Conservation (phyloP, 2,329 filamentous ascomycete genomes). For the Purpureocillium lavendulum region DNA sequence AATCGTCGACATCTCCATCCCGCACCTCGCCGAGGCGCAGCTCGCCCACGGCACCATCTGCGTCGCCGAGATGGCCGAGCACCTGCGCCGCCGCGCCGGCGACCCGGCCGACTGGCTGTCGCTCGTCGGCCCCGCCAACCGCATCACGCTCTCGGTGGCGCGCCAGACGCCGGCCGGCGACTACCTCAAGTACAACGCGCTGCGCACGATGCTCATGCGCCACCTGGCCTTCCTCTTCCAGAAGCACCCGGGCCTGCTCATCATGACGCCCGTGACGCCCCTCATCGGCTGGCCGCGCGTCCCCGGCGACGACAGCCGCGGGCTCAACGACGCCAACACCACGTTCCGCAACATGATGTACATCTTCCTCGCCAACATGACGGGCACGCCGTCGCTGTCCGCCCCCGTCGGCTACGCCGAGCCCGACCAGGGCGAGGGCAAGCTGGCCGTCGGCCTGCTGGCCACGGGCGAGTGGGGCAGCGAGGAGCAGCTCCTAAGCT, state of each 20-base stretch:
- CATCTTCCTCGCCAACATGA: slow-evolving; percentile 77
- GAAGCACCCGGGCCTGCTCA: slow-evolving; percentile 63
- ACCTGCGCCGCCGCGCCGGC: slow-evolving; percentile 31
- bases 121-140: slow-evolving; percentile 57
- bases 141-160: slow-evolving; percentile 59
- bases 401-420: slow-evolving; percentile 67
- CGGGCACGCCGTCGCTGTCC: slow-evolving; percentile 66
- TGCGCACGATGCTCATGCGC: slow-evolving; percentile 70
- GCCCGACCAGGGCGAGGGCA: slow-evolving; percentile 46
- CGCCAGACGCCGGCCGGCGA: slow-evolving; percentile 59
- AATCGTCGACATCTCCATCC: slow-evolving; percentile 54
- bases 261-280: slow-evolving; percentile 72
- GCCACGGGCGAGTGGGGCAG: slow-evolving; percentile 59
- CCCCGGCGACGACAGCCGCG: slow-evolving; percentile 54
- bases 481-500: slow-evolving; percentile 54
- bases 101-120: slow-evolving; percentile 41
- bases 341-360: slow-evolving; percentile 77
- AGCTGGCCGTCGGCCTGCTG: slow-evolving; percentile 52
- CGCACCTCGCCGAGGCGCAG: slow-evolving; percentile 62
- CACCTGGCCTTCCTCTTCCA: slow-evolving; percentile 67
- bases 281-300: slow-evolving; percentile 64
- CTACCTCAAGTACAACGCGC: slow-evolving; percentile 61
- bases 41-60: slow-evolving; percentile 71
- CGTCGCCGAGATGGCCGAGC: slow-evolving; percentile 57
- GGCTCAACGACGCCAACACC: slow-evolving; percentile 64